Conservation (phyloP, 208 protist species). For the Tritrichomonas foetus region DNA sequence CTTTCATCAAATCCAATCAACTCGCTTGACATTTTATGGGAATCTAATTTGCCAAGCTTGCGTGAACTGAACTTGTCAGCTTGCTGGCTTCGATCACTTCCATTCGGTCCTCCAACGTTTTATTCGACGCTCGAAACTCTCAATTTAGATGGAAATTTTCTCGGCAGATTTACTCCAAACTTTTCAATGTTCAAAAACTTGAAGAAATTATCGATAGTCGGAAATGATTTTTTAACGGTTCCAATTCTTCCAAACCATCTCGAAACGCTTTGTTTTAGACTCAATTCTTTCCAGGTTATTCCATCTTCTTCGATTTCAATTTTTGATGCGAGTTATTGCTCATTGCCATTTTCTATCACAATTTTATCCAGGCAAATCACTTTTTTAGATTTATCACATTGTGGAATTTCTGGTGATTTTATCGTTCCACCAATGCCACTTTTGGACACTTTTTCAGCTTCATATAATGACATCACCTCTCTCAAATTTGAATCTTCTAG, state of each 20-base stretch:
- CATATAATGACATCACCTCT: background rate
- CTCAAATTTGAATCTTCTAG: background rate
- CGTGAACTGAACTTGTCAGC: background rate
- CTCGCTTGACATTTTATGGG: background rate
- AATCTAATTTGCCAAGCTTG: background rate
- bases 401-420: background rate
- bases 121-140: background rate
- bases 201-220: slow-evolving; percentile 12
- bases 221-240: slow-evolving; percentile 28
- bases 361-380: background rate
- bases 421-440: background rate
- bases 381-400: background rate
- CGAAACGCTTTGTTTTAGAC: background rate
- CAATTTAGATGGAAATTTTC: slow-evolving; percentile 6
- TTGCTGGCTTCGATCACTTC: background rate
- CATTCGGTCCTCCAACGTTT: background rate
- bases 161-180: background rate
- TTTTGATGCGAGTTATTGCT: slow-evolving; percentile 14
- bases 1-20: slow-evolving; percentile 15
- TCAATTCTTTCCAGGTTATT: background rate
- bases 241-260: background rate
- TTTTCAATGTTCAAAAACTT: background rate
- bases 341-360: background rate
- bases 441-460: background rate
- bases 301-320: background rate